phyloP scores from a whole-genome alignment of 305 asterid species.

The Rubia balearica region DNA sequence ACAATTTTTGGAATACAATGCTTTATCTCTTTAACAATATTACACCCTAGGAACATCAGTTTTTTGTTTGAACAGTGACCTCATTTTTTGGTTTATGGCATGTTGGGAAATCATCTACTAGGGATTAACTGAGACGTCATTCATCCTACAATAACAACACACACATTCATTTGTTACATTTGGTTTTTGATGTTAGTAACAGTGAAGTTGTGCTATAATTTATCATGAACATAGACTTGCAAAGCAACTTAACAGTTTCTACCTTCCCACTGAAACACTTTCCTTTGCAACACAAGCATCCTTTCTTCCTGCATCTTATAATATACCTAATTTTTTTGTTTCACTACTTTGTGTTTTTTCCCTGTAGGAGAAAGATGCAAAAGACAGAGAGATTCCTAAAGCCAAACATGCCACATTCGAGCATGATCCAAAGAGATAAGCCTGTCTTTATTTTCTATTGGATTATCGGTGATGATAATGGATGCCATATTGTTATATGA shows the following conservation, averaged over 20 bases:
- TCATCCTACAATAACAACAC: not conserved
- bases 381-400: slow-evolving; percentile 87
- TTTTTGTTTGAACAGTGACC: not conserved
- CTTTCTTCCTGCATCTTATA: not conserved
- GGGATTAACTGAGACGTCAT: not conserved
- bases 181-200: not conserved
- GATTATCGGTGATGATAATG: not conserved
- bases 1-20: no score
- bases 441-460: slow-evolving; percentile 28
- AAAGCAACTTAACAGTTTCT: not conserved
- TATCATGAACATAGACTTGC: not conserved
- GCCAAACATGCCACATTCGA: slow-evolving; percentile 43
- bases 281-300: not conserved
- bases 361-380: slow-evolving; percentile 93
- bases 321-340: not conserved
- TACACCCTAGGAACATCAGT: no score
- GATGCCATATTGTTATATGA: not conserved
- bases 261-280: not conserved
- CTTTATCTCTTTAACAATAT: no score
- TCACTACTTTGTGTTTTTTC: slow-evolving; percentile 7
- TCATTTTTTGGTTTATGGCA: not conserved
- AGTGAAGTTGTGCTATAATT: not conserved
- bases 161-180: not conserved
- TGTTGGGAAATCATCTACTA: not conserved
- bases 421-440: slow-evolving; percentile 47